Evolutionary conservation across 1,284 basidiomycete species (phyloP).

Genomic region (Gastroboletus turbinatus): DNA sequence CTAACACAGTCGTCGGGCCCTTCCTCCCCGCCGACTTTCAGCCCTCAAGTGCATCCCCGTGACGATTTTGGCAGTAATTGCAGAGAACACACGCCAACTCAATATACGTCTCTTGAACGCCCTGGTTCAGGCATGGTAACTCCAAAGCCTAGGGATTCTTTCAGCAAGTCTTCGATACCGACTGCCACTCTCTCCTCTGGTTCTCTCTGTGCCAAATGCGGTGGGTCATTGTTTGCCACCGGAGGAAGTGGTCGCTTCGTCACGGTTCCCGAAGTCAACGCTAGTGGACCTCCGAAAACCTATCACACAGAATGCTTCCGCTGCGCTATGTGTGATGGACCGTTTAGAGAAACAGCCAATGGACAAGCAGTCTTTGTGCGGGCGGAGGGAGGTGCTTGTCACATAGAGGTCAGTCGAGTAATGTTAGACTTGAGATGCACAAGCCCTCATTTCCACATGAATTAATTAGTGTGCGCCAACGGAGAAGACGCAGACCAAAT

Average conservation of each 20-base stretch:
- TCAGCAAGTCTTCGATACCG: constrained; percentile 24
- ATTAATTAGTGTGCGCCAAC: constrained; percentile 61
- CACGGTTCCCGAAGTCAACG: constrained; percentile 58
- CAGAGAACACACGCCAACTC: constrained; percentile 10
- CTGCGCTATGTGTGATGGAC: constrained; percentile 61
- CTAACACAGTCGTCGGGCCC: constrained; percentile 54
- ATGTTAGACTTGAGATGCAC: background rate
- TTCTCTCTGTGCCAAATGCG: constrained; percentile 57
- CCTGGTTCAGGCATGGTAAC: constrained; percentile 17
- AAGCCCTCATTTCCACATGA: constrained; percentile 9
- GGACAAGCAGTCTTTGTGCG: constrained; percentile 70
- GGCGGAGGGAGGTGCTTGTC: constrained; percentile 63
- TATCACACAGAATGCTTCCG: constrained; percentile 76
- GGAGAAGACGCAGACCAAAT: constrained; percentile 44
- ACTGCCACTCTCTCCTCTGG: constrained; percentile 28
- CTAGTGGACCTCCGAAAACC: constrained; percentile 46
- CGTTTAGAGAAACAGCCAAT: constrained; percentile 58
- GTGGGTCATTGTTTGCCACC: constrained; percentile 53
- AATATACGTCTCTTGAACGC: constrained; percentile 7
- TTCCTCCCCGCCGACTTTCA: constrained; percentile 52
- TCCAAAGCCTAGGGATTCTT: constrained; percentile 26
- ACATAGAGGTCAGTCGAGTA: constrained; percentile 57
- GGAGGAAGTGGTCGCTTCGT: constrained; percentile 60
- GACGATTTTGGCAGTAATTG: constrained; percentile 12
- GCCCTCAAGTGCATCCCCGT: constrained; percentile 25